Conservation (phyloP, 2,329 filamentous ascomycete species). For the Dothideomycetes sp. region DNA sequence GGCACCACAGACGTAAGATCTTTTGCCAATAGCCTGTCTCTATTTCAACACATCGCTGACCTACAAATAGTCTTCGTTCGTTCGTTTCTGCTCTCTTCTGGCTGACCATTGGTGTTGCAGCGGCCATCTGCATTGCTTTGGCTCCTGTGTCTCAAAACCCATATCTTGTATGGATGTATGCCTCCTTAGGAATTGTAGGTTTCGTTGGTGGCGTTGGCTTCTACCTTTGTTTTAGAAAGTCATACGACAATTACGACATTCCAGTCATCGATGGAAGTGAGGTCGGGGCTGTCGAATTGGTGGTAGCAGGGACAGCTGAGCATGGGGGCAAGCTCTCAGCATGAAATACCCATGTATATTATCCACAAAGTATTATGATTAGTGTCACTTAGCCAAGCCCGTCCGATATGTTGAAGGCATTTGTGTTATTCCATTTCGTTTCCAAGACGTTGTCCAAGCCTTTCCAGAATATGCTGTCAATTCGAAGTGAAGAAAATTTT, state of each 20-base stretch:
- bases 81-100: conserved; percentile 46
- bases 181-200: conserved; percentile 52
- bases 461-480: conserved; percentile 6
- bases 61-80: not conserved
- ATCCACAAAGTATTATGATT: too few species aligned
- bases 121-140: conserved; percentile 53
- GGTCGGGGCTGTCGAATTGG: not conserved
- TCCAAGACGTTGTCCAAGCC: not conserved
- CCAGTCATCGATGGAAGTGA: not conserved
- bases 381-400: too few species aligned
- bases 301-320: not conserved
- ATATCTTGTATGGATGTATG: conserved; percentile 60
- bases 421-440: too few species aligned
- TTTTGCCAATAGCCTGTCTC: too few species aligned
- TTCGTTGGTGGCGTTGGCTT: conserved; percentile 54
- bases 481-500: not conserved
- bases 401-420: too few species aligned
- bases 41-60: too few species aligned
- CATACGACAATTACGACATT: conserved; percentile 29
- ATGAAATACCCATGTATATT: too few species aligned
- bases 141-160: conserved; percentile 54
- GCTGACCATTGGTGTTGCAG: conserved; percentile 49
- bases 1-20: conserved; percentile 28
- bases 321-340: not conserved
- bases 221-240: conserved; percentile 60